Base-by-base conservation (phyloP, 495 filamentous ascomycete species). In the Choiromyces venosus region DNA sequence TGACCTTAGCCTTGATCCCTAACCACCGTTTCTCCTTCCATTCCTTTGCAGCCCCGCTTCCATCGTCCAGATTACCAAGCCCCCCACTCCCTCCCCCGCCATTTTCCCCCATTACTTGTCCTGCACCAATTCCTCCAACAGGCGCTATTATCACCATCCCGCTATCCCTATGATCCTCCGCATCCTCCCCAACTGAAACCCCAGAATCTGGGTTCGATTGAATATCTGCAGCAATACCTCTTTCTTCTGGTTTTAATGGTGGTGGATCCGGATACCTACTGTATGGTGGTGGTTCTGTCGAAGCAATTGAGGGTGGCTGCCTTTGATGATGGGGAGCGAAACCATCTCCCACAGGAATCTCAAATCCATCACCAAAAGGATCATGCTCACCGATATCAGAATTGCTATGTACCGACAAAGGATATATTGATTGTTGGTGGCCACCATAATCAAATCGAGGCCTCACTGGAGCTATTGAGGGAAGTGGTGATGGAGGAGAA, bases 381-480 rank as follows among this genome's bases (percentile, higher is more conserved):
- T 80, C 78, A 61, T 72, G 72, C 69, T 77, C 78, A 10, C 69
- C 71, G 65, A 73, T 67, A 12, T 69, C 67, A 0, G 78, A 80
- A 33, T 69, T 68, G 4, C 69, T 80, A 42, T 76, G 46, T 2
- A 76, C 56, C 38, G 74, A 77, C 25, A 76, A 69, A 16, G 75
- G 75, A 35, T 77, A 77, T 35, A 77, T 77, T 40, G 71, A 72
- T 68, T 80, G 79, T 19, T 80, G 79, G 21, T 80, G 79, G 18
- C 74, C 72, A 14, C 78, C 69, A 66, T 80, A 80, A 52, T 80
- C 73, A 52, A 73, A 80, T 39, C 71, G 78, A 2, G 79, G 79
- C 33, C 74, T 42, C 46, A 75, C 78, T 9, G 74, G 72, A 6
- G 78, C 71, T 21, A 79, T 78, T 14, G 66, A 36, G 16, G 72